Conservation (phyloP, 2,329 filamentous ascomycete genomes). For the Xylogone sp. region DNA sequence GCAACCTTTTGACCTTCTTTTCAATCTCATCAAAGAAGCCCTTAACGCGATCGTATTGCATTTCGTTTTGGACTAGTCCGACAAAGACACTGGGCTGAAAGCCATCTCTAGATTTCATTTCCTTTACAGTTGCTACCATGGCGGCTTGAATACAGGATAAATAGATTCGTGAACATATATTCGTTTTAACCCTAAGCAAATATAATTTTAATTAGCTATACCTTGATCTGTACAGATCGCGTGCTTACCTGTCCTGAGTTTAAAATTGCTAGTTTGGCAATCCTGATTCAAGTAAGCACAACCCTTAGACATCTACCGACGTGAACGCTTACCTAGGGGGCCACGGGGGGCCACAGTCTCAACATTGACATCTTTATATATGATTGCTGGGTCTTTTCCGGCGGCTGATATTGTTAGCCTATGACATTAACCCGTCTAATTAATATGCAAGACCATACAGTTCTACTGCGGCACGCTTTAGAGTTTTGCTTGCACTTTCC, state of each 20-base stretch:
- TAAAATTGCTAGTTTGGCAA: slow-evolving; percentile 45
- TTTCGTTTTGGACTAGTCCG: slow-evolving; percentile 59
- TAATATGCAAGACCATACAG: slow-evolving; percentile 15
- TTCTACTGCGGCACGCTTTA: slow-evolving; percentile 52
- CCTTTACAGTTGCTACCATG: slow-evolving; percentile 43
- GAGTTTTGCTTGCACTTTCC: slow-evolving; percentile 43
- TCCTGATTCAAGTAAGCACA: slow-evolving; percentile 11
- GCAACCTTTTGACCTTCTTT: slow-evolving; percentile 48
- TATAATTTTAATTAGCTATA: slow-evolving; percentile 10
- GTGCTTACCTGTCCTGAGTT: slow-evolving; percentile 41
- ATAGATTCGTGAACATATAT: slow-evolving; percentile 58
- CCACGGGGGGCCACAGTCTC: slow-evolving; percentile 36
- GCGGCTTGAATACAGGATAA: slow-evolving; percentile 49
- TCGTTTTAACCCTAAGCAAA: slow-evolving; percentile 53
- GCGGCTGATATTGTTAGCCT: slow-evolving; percentile 25
- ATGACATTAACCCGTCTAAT: not conserved
- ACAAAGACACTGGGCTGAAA: slow-evolving; percentile 29
- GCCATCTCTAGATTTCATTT: slow-evolving; percentile 20
- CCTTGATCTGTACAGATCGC: too few relatives aligned
- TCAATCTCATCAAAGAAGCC: slow-evolving; percentile 50
- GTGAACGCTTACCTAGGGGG: slow-evolving; percentile 26
- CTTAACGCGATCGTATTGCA: slow-evolving; percentile 59
- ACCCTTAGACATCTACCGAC: not conserved
- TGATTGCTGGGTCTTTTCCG: slow-evolving; percentile 50
- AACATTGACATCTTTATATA: slow-evolving; percentile 50